phyloP scores from a whole-genome alignment of 1,139 yeast species.

The Blastobotrys proliferans region DNA sequence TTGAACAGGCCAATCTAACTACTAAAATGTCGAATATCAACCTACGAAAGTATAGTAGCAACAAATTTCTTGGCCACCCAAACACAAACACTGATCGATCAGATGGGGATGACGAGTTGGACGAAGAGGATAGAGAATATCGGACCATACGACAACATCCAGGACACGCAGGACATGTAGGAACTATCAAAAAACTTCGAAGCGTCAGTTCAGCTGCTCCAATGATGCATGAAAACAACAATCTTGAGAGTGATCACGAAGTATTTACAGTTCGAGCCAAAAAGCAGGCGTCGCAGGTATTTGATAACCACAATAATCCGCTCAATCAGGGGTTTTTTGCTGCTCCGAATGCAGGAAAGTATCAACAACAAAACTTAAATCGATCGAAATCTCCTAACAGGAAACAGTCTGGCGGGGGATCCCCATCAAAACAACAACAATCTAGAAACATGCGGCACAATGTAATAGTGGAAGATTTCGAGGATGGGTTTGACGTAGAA shows the following conservation, averaged over 20 bases:
- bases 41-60: slow-evolving; percentile 1
- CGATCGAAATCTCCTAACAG: too few species aligned
- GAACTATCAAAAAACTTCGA: too few species aligned
- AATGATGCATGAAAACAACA: too few species aligned
- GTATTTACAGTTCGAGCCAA: not conserved
- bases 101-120: slow-evolving; percentile 5
- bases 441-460: too few species aligned
- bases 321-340: slow-evolving; percentile 2
- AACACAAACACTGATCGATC: slow-evolving; percentile 2
- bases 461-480: slow-evolving; percentile 15
- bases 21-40: slow-evolving; percentile 5
- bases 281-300: not conserved
- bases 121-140: slow-evolving; percentile 1
- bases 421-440: too few species aligned
- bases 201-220: too few species aligned
- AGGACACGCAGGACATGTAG: too few species aligned
- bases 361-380: too few species aligned
- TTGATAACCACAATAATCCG: not conserved
- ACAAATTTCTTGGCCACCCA: not conserved
- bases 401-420: too few species aligned
- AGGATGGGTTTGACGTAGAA: slow-evolving; percentile 23
- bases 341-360: too few species aligned
- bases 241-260: too few species aligned
- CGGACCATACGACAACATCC: slow-evolving; percentile 1
- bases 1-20: slow-evolving; percentile 1